Evolutionary conservation across 192 early-diverging fungal species (phyloP), one percentile per base, ranked within the genome.

Genomic region (Gryganskiella cystojenkinii): DNA sequence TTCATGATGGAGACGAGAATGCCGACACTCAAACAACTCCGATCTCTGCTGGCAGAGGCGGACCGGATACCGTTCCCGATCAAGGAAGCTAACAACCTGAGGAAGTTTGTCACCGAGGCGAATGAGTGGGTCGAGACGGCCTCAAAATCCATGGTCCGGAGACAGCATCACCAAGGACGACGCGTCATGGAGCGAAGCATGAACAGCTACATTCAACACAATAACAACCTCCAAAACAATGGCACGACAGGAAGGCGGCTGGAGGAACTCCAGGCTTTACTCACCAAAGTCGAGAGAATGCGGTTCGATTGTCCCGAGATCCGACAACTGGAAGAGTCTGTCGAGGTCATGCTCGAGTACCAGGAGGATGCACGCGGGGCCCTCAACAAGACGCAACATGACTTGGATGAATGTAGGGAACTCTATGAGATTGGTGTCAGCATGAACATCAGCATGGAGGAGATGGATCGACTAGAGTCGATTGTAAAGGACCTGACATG

Each of bases 391-490:
- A 60, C 67, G 14, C 67, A 55, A n/a, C 55, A 64, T 20, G 62
- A 72, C 15, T 33, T 79, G 15, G 31, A 56, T 4, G 81, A 82
- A 31, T 79, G 70, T 30, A 69, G 67, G 4, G 74, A 82, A 17
- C 62, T 82, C 4, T 67, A 79, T 10, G 74, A 82, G 22, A 27
- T 63, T 11, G 81, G 81, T 0, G n/a, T 63, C 20, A 42, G 53
- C 20, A 71, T 81, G 69, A 68, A 67, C 31, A 67, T 71, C 61
- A 35, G 59, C 30, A 68, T 79, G 60, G 79, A 80, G 2, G 69
- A 87, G 34, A 68, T 90, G 20, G 70, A 90, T 30, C 64, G 58
- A 52, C 42, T 87, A 50, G 84, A 90, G 27, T 67, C 71, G 6
- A 64, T 66, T 42, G 84, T 93, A 2, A 71, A 71, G 22, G 69